Base-by-base conservation (phyloP, 2,329 filamentous ascomycete species). In the Stromatinia cepivora region DNA sequence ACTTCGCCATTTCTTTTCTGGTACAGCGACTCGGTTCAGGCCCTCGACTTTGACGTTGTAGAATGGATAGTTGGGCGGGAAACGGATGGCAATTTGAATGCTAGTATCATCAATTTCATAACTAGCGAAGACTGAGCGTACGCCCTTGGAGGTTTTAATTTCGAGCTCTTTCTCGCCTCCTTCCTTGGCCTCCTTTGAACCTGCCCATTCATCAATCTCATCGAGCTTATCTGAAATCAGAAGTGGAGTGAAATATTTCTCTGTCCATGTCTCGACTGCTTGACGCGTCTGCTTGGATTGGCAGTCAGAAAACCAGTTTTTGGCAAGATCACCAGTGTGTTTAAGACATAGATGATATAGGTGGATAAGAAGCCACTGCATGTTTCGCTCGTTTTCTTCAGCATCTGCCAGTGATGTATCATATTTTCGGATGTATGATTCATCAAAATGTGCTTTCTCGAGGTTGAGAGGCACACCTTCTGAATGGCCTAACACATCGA, bases 51-150 rank as follows among this genome's bases (percentile, higher is more conserved):
- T 84, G 1, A 96, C 92, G 1, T 87, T 85, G 34, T 93, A 89
- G 11, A 99, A 86, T 0, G 95, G 95, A 77, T 96, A 99, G 53
- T 89, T 89, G 2, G 87, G 82, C 0, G 94, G 94, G 0, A 99
- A 85, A 8, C 87, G 86, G 75, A 99, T 90, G n/a, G 88, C 85
- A 72, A 98, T 95, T 15, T 90, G 86, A 69, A 95, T 93, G 42
- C 89, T 88, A 75, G 92, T 88, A 71, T 98, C 94, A 78, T 99
- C 95, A 15, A 99, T 88, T 66, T 92, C 88, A 78, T 97, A 97
- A 4, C 89, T 89, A 0, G 93, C 93, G 17, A 89, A 90, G 48
- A 98, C 87, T 79, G 98, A 94, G 62, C 87, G 86, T 0, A 88
- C 88, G 15, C 87, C 84, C 46, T 86, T 85, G 69, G 89, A 92